These are phyloP conservation scores for Glycine soja DNA, from an alignment of 306 rosid species.

Conservation along the genomic window DNA sequence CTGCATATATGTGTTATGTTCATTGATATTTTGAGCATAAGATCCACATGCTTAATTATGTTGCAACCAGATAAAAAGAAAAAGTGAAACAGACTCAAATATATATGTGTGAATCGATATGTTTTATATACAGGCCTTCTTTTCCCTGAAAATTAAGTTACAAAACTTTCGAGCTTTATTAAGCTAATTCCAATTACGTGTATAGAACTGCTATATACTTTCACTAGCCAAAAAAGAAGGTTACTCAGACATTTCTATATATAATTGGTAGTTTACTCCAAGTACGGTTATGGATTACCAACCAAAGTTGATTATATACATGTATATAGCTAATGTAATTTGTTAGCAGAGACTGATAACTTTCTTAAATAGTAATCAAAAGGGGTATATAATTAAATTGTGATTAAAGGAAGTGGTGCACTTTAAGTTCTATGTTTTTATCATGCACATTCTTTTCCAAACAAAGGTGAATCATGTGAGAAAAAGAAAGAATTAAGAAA, in stretches of 20 bases:
- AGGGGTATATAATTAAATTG: slow-evolving; percentile 29
- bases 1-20: background rate
- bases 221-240: background rate
- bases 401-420: slow-evolving; percentile 44
- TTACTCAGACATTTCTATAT: background rate
- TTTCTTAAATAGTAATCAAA: slow-evolving; percentile 19
- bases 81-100: slow-evolving; percentile 44
- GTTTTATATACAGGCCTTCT: background rate
- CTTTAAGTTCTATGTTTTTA: slow-evolving; percentile 35
- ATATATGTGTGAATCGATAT: background rate
- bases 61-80: slow-evolving; percentile 21
- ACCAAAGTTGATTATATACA: background rate
- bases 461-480: slow-evolving; percentile 48
- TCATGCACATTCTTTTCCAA: slow-evolving; percentile 33
- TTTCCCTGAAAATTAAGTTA: background rate
- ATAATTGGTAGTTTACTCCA: background rate
- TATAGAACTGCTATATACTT: background rate
- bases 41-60: slow-evolving; percentile 53
- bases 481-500: slow-evolving; percentile 54
- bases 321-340: background rate
- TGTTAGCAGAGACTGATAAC: background rate
- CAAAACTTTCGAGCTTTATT: background rate
- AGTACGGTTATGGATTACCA: background rate
- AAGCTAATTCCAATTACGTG: slow-evolving; percentile 5
- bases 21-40: slow-evolving; percentile 45